These are phyloP conservation scores for Phialophora chinensis DNA, from an alignment of 2,329 filamentous ascomycete genomes.

Conservation along the genomic window DNA sequence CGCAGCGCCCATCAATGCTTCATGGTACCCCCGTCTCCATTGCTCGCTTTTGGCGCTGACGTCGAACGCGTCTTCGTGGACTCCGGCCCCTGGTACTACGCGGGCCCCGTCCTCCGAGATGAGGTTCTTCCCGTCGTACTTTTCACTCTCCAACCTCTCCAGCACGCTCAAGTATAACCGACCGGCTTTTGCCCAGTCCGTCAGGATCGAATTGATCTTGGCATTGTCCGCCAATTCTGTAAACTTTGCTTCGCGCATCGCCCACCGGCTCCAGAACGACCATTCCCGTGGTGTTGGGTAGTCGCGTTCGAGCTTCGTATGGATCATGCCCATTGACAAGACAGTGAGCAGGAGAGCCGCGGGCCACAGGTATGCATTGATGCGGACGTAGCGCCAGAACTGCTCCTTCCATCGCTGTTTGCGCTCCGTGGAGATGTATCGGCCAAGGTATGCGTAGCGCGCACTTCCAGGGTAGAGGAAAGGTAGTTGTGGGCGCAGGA, in stretches of 20 bases:
- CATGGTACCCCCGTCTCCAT: slow-evolving; percentile 86
- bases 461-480: slow-evolving; percentile 69
- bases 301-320: slow-evolving; percentile 75
- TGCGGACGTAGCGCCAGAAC: slow-evolving; percentile 72
- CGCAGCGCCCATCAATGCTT: slow-evolving; percentile 78
- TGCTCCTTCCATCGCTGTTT: slow-evolving; percentile 61
- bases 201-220: slow-evolving; percentile 58
- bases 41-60: slow-evolving; percentile 76
- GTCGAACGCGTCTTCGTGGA: slow-evolving; percentile 63
- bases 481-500: slow-evolving; percentile 66
- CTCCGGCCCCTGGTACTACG: slow-evolving; percentile 53
- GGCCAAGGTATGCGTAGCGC: slow-evolving; percentile 62
- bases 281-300: slow-evolving; percentile 86
- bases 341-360: slow-evolving; percentile 65
- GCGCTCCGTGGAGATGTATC: slow-evolving; percentile 80
- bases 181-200: slow-evolving; percentile 74
- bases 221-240: slow-evolving; percentile 59
- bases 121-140: slow-evolving; percentile 71
- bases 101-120: slow-evolving; percentile 51
- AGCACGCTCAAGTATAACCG: slow-evolving; percentile 66
- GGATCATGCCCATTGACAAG: slow-evolving; percentile 69
- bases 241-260: slow-evolving; percentile 68
- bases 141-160: slow-evolving; percentile 70
- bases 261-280: slow-evolving; percentile 72
- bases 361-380: slow-evolving; percentile 74